These are phyloP conservation scores for Pseudonitzschia multistriata DNA, from an alignment of 108 stramenopile species.

Conservation along the genomic window DNA sequence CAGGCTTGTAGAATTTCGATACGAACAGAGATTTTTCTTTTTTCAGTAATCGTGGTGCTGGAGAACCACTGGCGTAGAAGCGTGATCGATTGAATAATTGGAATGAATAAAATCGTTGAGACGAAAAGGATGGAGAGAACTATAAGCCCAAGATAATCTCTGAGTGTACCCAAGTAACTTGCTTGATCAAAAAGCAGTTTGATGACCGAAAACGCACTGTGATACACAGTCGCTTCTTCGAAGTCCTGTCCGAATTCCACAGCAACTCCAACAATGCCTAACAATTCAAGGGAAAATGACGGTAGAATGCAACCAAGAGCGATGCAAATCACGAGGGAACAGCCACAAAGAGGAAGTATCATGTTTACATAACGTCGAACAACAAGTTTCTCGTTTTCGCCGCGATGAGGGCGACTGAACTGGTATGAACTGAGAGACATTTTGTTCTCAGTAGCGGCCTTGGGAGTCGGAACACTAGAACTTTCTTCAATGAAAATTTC, in stretches of 20 bases:
- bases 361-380: conserved; percentile 40
- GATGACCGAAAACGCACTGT: conserved; percentile 58
- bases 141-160: conserved; percentile 61
- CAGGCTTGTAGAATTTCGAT: conserved; percentile 70
- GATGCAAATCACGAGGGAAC: conserved; percentile 42
- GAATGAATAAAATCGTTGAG: conserved; percentile 66
- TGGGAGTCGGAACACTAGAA: background rate
- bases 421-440: conserved; percentile 21
- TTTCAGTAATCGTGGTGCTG: conserved; percentile 28
- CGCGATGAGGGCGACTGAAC: conserved; percentile 45
- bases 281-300: conserved; percentile 59
- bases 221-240: conserved; percentile 48
- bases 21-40: conserved; percentile 26
- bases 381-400: conserved; percentile 32
- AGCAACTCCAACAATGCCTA: conserved; percentile 72
- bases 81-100: conserved; percentile 50
- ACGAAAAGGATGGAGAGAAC: conserved; percentile 61
- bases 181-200: conserved; percentile 75
- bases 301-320: conserved; percentile 57
- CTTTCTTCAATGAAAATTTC: background rate
- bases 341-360: conserved; percentile 23
- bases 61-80: conserved; percentile 57
- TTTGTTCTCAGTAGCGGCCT: background rate
- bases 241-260: conserved; percentile 74
- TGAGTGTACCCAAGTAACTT: conserved; percentile 42